phyloP scores from a whole-genome alignment of 2,329 filamentous ascomycete genomes.

The Fusarium odoratissimum region DNA sequence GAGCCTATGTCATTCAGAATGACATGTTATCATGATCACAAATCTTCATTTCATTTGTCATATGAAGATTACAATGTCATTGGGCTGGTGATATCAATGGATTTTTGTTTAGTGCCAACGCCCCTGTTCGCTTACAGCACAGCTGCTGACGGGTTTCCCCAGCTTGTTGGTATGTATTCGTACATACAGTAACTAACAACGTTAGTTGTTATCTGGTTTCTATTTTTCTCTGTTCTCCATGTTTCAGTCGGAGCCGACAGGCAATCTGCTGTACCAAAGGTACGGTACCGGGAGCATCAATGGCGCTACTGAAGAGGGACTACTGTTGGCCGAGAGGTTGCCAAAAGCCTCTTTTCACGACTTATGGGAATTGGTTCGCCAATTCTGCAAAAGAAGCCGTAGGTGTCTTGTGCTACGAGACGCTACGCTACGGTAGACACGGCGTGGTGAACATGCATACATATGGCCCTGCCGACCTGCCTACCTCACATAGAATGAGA shows the following conservation, averaged over 20 bases:
- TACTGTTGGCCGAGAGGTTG: not conserved
- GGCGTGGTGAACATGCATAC: conserved; percentile 1
- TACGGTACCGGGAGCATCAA: conserved; percentile 19
- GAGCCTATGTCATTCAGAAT: not conserved
- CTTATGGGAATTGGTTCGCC: not conserved
- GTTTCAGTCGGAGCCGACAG: conserved; percentile 29
- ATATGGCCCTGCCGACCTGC: not conserved
- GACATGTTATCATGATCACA: not conserved
- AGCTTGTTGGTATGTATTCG: not conserved
- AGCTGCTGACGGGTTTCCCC: conserved; percentile 1
- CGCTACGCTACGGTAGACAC: not conserved
- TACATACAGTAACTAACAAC: not conserved
- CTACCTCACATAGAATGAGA: not conserved
- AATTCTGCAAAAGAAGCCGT: not conserved
- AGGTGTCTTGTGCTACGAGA: conserved; percentile 4
- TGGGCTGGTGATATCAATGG: conserved; percentile 4
- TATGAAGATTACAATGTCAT: not conserved
- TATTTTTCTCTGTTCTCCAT: conserved; percentile 14
- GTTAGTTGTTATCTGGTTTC: not conserved
- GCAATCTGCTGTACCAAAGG: conserved; percentile 18
- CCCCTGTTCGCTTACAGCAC: not conserved
- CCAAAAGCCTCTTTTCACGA: conserved; percentile 1
- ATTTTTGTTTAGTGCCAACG: conserved; percentile 3
- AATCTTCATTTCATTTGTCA: not conserved
- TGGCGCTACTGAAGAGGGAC: conserved; percentile 12